Evolutionary conservation across 1,139 yeast species (phyloP), one percentile per base, ranked within the genome.

Genomic region (Saccharomyces uvarum): DNA sequence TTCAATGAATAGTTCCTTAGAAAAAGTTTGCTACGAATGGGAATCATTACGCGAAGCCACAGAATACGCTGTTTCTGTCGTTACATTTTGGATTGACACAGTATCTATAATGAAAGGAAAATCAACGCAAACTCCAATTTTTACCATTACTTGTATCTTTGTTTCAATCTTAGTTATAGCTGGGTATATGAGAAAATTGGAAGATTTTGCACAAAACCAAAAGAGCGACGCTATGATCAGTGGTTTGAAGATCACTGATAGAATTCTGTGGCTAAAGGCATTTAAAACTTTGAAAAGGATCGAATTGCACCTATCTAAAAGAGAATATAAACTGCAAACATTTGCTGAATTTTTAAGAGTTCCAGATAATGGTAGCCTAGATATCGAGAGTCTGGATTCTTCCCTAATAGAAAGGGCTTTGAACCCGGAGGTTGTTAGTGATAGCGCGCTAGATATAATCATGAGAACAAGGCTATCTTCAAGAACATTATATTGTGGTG

Each of bases 71-170:
- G 68, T 83, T 48, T 84, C 81, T 56, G 79, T 84, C 28, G 73
- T 86, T 55, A 79, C 81, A 55, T 72, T 85, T 50, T 86, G 93
- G 93, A 79, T 81, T 50, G 80, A 81, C 65, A 81, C 86, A 0
- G 80, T 86, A 0, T 75, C 84, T 51, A 74, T 88, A 60, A 84
- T 90, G 0, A 38, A 38, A 19, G 44, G 44, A 2, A 38, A 11
- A 38, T 38, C 44, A 13, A 38, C 44, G 26, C 44, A 38, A 19
- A 38, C 44, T 16, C 93, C 93, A 2, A 86, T 85, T 16, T 84
- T 84, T 66, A 84, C 86, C 63, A 78, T 84, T 47, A 82, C 88
- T 0, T 83, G 88, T 65, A 76, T 84, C 28, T 83, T 84, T 64
- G 78, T 84, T 1, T 75, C 89, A 2, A 72, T 82, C 3, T 68